Base-by-base conservation (phyloP, 768 basidiomycete genomes). In the Sutorius australiensis region DNA sequence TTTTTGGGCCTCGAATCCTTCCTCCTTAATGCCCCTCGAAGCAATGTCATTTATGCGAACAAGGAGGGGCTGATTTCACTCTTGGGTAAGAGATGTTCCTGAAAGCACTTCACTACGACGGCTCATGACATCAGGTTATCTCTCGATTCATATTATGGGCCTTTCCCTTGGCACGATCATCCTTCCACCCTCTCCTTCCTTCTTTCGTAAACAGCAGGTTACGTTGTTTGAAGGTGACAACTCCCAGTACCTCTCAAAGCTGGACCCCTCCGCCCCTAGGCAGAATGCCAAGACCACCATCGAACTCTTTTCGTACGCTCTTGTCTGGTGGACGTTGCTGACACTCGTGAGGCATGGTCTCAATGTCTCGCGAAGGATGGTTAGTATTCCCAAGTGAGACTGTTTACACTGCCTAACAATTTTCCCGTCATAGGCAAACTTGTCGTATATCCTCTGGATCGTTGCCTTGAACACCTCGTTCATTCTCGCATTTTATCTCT, bases 1-100 rank as follows among this genome's bases (percentile, higher is more conserved):
- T 63, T 64, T 9, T 70, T 77, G 7, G 76, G 80, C 1, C 68
- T 94, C 6, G 78, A 86, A 61, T 43, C 70, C 0, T 92, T 84
- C 71, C 79, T 90, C 5, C 75, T 95, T 27, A 65, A 80, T 1
- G 80, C 82, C 0, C 80, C 83, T 3, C 82, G 95, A 8, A 73
- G 70, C 10, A 76, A 77, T 32, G 43, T 95, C 4, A 58, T 98
- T 32, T 83, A 80, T 32, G 79, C 82, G 17, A 98, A 99, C 74
- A 97, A 97, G 64, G 97, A 99, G 67, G 97, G 97, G 0, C 64
- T 99, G 19, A 76, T 87, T 31, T 93, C 90, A 1, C 75, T 95
- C 17, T 68, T 81, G 50, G 92, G 89, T 87, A 50, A 51, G 70
- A 48, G 5, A 27, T 19, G 11, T 42, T 28, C 41, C 36, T n/a